phyloP scores from a whole-genome alignment of 2,329 filamentous ascomycete genomes.

The Ophiosphaerella herpotricha region DNA sequence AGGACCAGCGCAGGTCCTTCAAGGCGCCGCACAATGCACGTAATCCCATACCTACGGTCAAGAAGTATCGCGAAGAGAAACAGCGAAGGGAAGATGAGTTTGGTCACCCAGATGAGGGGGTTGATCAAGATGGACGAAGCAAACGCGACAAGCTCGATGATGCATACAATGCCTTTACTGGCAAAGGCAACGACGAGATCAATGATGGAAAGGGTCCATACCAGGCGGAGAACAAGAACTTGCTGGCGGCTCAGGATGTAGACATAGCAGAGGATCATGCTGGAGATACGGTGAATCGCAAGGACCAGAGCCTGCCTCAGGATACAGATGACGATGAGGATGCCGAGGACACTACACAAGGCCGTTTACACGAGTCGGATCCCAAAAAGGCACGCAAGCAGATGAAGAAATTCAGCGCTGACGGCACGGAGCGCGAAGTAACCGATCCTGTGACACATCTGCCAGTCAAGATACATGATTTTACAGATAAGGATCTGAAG shows the following conservation, averaged over 20 bases:
- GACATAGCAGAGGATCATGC: slow-evolving; percentile 40
- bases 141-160: slow-evolving; percentile 44
- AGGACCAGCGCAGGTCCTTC: slow-evolving; percentile 43
- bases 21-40: slow-evolving; percentile 50
- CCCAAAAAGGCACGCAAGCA: slow-evolving; percentile 55
- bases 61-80: slow-evolving; percentile 54
- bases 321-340: slow-evolving; percentile 27
- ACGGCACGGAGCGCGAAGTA: slow-evolving; percentile 62
- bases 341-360: slow-evolving; percentile 52
- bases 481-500: slow-evolving; percentile 65
- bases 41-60: slow-evolving; percentile 53
- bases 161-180: slow-evolving; percentile 41
- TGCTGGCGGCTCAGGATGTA: slow-evolving; percentile 30
- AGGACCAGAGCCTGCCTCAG: slow-evolving; percentile 18
- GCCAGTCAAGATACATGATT: slow-evolving; percentile 70
- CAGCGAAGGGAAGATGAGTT: slow-evolving; percentile 46
- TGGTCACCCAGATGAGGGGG: slow-evolving; percentile 25
- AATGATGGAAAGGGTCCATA: slow-evolving; percentile 38
- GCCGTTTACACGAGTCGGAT: slow-evolving; percentile 40
- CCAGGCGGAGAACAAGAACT: slow-evolving; percentile 43
- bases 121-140: slow-evolving; percentile 30
- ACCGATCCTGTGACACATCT: slow-evolving; percentile 76
- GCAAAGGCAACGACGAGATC: slow-evolving; percentile 29
- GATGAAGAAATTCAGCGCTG: slow-evolving; percentile 55
- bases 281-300: slow-evolving; percentile 22